Evolutionary conservation across 2,329 filamentous ascomycete genomes (phyloP).

Genomic region (Aspergillus sp.): DNA sequence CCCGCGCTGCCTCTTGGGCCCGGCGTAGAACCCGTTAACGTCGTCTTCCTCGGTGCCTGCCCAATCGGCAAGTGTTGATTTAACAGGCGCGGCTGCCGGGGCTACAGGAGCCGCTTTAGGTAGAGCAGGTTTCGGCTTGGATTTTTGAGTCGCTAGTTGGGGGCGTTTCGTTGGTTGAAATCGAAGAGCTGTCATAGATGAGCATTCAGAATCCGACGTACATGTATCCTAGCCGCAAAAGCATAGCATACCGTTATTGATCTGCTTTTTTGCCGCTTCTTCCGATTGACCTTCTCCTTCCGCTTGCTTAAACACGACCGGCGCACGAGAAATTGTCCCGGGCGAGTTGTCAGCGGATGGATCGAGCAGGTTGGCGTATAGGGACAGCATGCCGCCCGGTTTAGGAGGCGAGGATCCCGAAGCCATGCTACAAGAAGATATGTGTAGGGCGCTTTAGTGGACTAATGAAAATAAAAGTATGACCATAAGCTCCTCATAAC

Average conservation of each 20-base stretch:
- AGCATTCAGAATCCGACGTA: constrained; percentile 39
- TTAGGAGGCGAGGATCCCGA: constrained; percentile 29
- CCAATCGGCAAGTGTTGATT: constrained; percentile 79
- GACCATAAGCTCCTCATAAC: background rate
- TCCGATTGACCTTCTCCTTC: constrained; percentile 50
- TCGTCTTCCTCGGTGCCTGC: constrained; percentile 78
- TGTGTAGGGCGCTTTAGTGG: background rate
- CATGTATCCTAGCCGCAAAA: constrained; percentile 18
- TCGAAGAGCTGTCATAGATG: constrained; percentile 58
- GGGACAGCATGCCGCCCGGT: constrained; percentile 59
- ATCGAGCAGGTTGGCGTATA: constrained; percentile 83
- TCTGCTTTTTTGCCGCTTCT: constrained; percentile 62
- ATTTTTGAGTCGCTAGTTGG: constrained; percentile 61
- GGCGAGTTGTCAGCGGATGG: constrained; percentile 45
- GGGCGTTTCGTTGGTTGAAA: constrained; percentile 86
- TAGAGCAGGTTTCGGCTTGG: constrained; percentile 63
- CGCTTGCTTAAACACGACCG: constrained; percentile 67
- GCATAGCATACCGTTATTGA: constrained; percentile 59
- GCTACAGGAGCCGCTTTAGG: constrained; percentile 46
- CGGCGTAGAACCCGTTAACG: constrained; percentile 62
- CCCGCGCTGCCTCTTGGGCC: constrained; percentile 70
- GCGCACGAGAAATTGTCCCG: constrained; percentile 72
- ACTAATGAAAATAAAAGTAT: background rate
- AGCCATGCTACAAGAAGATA: constrained; percentile 25
- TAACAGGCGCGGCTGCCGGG: constrained; percentile 51